Percentiles rank a stretch among this genome's conserved stretches.
Evolutionary conservation across 1,139 yeast genomes (phyloP).

Genomic region (Lodderomyces theae): DNA sequence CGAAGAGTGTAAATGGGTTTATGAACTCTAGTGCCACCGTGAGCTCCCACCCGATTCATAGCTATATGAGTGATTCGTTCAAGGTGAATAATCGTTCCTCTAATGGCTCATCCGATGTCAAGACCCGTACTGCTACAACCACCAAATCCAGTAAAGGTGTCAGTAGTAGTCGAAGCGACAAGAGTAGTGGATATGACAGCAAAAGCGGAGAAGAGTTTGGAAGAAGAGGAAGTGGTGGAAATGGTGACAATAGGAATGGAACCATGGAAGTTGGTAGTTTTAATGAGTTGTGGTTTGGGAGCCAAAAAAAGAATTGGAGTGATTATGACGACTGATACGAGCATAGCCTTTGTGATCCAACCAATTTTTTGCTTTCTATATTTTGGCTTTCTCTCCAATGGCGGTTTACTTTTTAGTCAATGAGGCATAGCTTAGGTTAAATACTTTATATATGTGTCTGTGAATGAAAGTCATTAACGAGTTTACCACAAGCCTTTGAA

Average conservation of each 20-base stretch:
- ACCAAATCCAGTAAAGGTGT: background rate
- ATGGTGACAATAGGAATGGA: background rate
- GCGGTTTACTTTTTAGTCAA: background rate
- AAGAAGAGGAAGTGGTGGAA: background rate
- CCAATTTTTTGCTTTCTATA: background rate
- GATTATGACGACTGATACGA: slow-evolving; percentile 25
- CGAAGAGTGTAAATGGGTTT: slow-evolving; percentile 1
- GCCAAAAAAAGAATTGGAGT: slow-evolving; percentile 30
- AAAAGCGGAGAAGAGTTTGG: background rate
- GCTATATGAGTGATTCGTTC: background rate
- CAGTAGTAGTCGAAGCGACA: background rate
- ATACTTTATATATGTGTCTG: background rate
- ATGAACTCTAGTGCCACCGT: background rate
- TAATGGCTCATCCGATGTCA: background rate
- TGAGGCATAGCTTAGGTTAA: background rate
- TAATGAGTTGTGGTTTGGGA: slow-evolving; percentile 4
- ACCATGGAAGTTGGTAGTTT: background rate
- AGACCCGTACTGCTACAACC: background rate
- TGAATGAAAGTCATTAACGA: too few species aligned
- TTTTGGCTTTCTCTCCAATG: too few species aligned
- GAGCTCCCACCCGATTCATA: background rate
- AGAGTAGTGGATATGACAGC: background rate
- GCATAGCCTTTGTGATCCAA: background rate
- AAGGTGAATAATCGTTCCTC: background rate
- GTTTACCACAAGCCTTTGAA: too few species aligned